These are phyloP conservation scores for Aureobasidium sp. DNA, from an alignment of 2,329 filamentous ascomycete genomes.

Conservation along the genomic window DNA sequence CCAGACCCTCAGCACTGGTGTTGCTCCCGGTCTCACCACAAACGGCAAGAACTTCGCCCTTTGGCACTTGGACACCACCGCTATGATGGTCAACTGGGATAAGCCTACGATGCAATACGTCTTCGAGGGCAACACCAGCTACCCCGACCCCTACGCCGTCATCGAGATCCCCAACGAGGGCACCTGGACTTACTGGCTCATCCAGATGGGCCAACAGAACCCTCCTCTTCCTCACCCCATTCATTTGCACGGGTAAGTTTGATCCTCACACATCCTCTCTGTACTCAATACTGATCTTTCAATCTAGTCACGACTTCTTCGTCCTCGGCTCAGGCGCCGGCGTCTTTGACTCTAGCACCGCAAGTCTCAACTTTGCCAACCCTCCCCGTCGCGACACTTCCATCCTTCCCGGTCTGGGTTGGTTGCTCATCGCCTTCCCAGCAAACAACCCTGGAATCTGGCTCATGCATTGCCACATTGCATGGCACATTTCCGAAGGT, in stretches of 20 bases:
- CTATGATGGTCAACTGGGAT: conserved; percentile 35
- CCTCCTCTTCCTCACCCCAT: conserved; percentile 5
- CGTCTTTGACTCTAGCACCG: conserved; percentile 20
- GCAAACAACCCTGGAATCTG: conserved; percentile 40
- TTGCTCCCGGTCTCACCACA: conserved; percentile 22
- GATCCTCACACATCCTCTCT: no score
- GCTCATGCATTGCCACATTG: conserved; percentile 45
- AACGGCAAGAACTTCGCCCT: conserved; percentile 30
- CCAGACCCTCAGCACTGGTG: conserved; percentile 19
- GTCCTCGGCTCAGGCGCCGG: conserved; percentile 23
- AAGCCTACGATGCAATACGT: conserved; percentile 37
- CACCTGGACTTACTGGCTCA: conserved; percentile 40
- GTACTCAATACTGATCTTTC: no score
- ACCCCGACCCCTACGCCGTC: conserved; percentile 30
- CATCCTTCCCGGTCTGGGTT: conserved; percentile 36
- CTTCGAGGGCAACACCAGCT: conserved; percentile 32
- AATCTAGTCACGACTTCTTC: conserved; percentile 24
- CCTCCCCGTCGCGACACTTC: conserved; percentile 42
- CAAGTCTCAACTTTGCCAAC: conserved; percentile 29
- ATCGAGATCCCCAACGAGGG: conserved; percentile 30
- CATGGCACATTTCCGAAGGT: conserved; percentile 54
- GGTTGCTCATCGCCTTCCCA: conserved; percentile 41
- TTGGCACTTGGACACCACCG: conserved; percentile 25
- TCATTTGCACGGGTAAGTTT: background rate
- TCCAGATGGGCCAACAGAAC: conserved; percentile 27